phyloP scores from a whole-genome alignment of 306 rosid genomes.

The Neltuma alba region DNA sequence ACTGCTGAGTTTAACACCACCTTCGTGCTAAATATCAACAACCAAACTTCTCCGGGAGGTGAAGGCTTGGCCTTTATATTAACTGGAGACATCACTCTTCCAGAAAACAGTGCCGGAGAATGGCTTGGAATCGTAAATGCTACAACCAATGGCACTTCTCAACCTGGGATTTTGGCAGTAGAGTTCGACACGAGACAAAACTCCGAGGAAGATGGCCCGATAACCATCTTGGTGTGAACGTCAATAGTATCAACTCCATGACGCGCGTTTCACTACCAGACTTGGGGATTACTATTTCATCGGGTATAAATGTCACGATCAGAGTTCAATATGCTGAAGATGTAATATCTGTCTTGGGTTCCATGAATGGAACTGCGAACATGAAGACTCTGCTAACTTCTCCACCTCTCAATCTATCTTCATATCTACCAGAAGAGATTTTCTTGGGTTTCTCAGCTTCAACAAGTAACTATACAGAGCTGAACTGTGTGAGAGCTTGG shows the following conservation, averaged over 20 bases:
- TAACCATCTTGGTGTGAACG: constrained; percentile 70
- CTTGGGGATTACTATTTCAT: constrained; percentile 41
- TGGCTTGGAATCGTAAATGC: constrained; percentile 60
- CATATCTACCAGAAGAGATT: constrained; percentile 46
- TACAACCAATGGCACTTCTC: constrained; percentile 53
- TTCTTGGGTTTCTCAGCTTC: constrained; percentile 76
- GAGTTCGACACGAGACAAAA: constrained; percentile 75
- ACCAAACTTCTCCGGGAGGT: constrained; percentile 39
- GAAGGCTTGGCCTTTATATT: constrained; percentile 57
- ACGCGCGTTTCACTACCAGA: constrained; percentile 34
- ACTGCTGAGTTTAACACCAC: constrained; percentile 43
- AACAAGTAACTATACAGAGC: constrained; percentile 53
- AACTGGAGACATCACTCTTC: constrained; percentile 34
- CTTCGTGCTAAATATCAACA: constrained; percentile 30
- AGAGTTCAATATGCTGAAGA: constrained; percentile 40
- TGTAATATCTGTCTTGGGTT: constrained; percentile 38
- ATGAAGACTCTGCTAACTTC: constrained; percentile 24
- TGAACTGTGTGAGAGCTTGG: constrained; percentile 67
- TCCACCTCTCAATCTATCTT: constrained; percentile 44
- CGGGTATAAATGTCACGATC: neutral
- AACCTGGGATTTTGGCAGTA: constrained; percentile 53
- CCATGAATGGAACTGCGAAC: constrained; percentile 22
- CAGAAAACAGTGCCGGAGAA: constrained; percentile 36
- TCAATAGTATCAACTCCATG: constrained; percentile 58
- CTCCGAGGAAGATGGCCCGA: constrained; percentile 47